Base-by-base conservation (phyloP, 805 yeast genomes). In the Metschnikowia reukaufii region DNA sequence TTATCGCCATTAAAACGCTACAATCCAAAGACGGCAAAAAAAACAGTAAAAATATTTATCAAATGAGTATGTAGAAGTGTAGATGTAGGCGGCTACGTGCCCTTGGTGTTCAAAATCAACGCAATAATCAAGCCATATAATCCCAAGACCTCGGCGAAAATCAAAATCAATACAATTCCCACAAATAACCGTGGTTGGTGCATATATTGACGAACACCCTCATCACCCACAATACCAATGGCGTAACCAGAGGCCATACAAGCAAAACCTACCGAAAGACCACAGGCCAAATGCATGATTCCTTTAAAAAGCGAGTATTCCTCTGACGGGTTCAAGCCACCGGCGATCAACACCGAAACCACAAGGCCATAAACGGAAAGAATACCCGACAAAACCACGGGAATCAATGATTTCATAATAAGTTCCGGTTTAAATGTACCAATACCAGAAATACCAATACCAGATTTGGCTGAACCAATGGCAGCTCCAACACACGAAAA, bases 351-450 rank as follows among this genome's bases (percentile, higher is more conserved):
- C 35, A 94, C 99, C 15, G 96, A 86, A 39, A 94, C 99, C 18
- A 94, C 99, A 42, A 94, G 77, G 2, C 99, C 99, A 66, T 94
- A 94, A 43, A 94, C 97, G 9, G 98, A 90, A 50, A 94, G 74
- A 62, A 94, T 94, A 81, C 99, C 99, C 54, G 94, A 83, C 96
- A 94, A 90, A 55, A 94, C 96, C 39, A 94, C 99, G 15, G 99
- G 99, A 58, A 94, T 91, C 42, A 94, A 76, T 6, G 94, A 86
- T 68, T 86, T 88, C 98, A 94, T 94, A 61, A 94, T 90, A 61
- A 94, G 76, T 62, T 94, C 99, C 10, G 99, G 99, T 65, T 88
- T 87, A 73, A 92, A 94, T 39, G 96, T 86, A 76, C 98, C 97
- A 56, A 94, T 90, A 77, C 98, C 99, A 27, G 97, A 75, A 60